Evolutionary conservation across 805 yeast species (phyloP).

Genomic region (Wickerhamomyces strasburgensis): DNA sequence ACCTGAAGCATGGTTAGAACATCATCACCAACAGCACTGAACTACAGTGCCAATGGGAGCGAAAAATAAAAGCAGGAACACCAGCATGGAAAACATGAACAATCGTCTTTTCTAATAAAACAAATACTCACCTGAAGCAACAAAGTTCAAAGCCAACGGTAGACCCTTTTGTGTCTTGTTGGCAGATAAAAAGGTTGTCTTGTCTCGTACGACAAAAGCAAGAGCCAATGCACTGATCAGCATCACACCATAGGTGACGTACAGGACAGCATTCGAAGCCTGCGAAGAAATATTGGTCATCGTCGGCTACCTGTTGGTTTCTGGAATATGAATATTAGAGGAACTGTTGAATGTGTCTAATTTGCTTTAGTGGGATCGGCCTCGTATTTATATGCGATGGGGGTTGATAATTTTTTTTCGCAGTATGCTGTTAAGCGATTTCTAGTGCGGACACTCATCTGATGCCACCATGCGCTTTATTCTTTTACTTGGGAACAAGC

Average conservation of each 20-base stretch:
- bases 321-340: no score
- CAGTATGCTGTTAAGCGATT: no score
- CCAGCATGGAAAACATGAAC: neutral
- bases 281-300: conserved; percentile 47
- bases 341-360: no score
- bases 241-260: conserved; percentile 52
- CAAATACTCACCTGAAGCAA: conserved; percentile 76
- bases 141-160: conserved; percentile 81
- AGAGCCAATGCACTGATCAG: conserved; percentile 49
- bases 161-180: conserved; percentile 77
- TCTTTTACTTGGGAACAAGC: no score
- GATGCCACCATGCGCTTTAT: no score
- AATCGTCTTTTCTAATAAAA: neutral
- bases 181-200: conserved; percentile 58
- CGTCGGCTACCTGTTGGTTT: no score
- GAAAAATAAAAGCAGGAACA: neutral
- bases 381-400: no score
- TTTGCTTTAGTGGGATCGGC: no score
- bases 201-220: conserved; percentile 54
- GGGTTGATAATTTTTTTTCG: no score
- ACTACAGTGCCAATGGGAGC: no score
- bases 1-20: conserved; percentile 7
- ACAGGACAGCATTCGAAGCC: conserved; percentile 62
- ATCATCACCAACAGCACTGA: neutral
- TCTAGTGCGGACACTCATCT: no score